Base-by-base conservation (phyloP, 257 asterid species). In the Solanum commersonii region DNA sequence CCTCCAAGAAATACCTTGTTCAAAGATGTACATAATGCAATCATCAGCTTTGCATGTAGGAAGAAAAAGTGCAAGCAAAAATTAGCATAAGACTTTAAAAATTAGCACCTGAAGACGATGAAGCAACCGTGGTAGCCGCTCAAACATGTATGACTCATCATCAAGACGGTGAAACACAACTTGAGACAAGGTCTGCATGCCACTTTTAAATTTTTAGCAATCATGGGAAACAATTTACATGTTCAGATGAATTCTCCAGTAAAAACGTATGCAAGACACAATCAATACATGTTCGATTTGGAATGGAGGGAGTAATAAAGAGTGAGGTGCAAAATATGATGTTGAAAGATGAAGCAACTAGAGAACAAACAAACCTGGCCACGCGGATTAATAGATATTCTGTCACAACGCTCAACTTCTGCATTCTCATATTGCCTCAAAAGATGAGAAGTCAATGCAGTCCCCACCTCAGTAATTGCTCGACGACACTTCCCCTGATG, bases 81-180 rank as follows among this genome's bases (percentile, higher is more conserved):
- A 46, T 44, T 18, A 29, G 85, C 38, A 10, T 5, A 49, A 16
- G 40, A 82, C 70, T 29, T 46, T 14, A 86, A 72, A 65, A 52
- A 91, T 83, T 89, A 90, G 90, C 18, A 96, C 99, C 99, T 97
- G 99, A 89, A 97, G 99, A 46, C 99, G 99, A 92, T 97, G 99
- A 84, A 97, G 88, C 92, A 97, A 90, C 91, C 95, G 99, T 84
- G 98, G 98, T 35, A 91, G 89, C 56, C 99, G 99, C 92, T 96
- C 99, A 90, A 95, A 95, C 91, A 89, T 91, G 92, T 96, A 96
- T 0, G 92, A 90, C 89, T 97, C 99, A 68, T 96, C 99, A 70
- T 95, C 98, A 46, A 97, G 98, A 72, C 99, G 99, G 90, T 95
- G 92, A 89, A 95, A 97, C 81, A 96, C 93, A 88, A 94, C 94